These are phyloP conservation scores for Herpetospermum pedunculosum DNA, from an alignment of 306 rosid genomes.

Conservation along the genomic window DNA sequence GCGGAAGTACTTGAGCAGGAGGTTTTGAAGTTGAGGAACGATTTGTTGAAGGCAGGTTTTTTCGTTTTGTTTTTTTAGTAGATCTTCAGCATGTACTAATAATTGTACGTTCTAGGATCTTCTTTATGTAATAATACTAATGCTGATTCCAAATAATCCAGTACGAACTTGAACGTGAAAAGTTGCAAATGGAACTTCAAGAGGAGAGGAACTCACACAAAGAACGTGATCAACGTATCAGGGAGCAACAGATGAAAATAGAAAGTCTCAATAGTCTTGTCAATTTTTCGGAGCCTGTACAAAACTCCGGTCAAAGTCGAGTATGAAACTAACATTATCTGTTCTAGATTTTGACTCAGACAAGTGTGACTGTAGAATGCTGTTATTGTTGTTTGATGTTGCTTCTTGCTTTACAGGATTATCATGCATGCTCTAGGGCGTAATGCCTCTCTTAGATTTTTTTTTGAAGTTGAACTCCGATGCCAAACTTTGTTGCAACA, in stretches of 20 bases:
- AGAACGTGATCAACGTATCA: constrained; percentile 45
- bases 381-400: not conserved
- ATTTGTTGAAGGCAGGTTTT: constrained; percentile 64
- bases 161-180: constrained; percentile 86
- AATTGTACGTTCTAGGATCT: not conserved
- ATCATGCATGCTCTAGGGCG: not conserved
- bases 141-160: constrained; percentile 27
- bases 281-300: constrained; percentile 34
- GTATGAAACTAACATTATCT: constrained; percentile 20
- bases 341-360: not conserved
- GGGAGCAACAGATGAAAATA: constrained; percentile 52
- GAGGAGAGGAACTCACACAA: constrained; percentile 68
- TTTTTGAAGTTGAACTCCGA: not conserved
- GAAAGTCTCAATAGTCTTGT: constrained; percentile 34
- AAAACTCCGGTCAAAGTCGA: constrained; percentile 54
- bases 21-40: constrained; percentile 74
- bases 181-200: constrained; percentile 68
- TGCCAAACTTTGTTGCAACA: not conserved
- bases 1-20: constrained; percentile 87
- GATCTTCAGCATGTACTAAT: not conserved
- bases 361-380: not conserved
- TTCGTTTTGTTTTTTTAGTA: not conserved
- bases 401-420: not conserved
- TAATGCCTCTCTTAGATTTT: not conserved
- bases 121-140: not conserved